phyloP scores from a whole-genome alignment of 495 filamentous ascomycete species.

The Hypoxylon lenormandii region DNA sequence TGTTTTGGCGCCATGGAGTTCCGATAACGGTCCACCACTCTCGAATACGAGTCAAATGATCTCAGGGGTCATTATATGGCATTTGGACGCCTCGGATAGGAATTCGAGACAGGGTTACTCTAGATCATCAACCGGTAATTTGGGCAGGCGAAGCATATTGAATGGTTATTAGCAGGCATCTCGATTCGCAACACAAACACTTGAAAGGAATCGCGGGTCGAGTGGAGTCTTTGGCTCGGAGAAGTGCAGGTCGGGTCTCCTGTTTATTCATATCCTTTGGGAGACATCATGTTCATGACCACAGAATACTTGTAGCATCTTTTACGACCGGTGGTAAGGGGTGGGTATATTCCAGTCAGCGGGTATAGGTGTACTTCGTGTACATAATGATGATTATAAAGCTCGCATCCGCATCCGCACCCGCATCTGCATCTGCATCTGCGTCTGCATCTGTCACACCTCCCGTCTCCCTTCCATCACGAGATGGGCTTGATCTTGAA shows the following conservation, averaged over 20 bases:
- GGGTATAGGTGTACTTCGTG: conserved; percentile 40
- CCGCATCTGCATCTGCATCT: background rate
- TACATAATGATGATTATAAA: conserved; percentile 45
- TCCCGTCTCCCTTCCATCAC: conserved; percentile 11
- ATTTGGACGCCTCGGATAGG: conserved; percentile 3
- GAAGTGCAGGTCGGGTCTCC: conserved; percentile 9
- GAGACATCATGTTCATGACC: conserved; percentile 35
- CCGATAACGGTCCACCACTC: conserved; percentile 67
- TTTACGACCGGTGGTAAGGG: conserved; percentile 39
- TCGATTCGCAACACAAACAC: conserved; percentile 10
- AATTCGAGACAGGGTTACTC: conserved; percentile 9
- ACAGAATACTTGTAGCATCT: conserved; percentile 31
- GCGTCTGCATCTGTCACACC: background rate
- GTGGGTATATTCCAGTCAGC: conserved; percentile 50
- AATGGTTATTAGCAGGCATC: conserved; percentile 12
- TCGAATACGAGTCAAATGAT: conserved; percentile 12
- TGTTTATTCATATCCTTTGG: background rate
- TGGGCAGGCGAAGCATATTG: conserved; percentile 6
- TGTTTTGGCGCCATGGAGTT: conserved; percentile 93
- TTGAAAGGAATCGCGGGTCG: conserved; percentile 10
- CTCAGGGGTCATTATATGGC: conserved; percentile 14
- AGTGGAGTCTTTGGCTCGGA: conserved; percentile 2
- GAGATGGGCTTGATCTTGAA: conserved; percentile 98
- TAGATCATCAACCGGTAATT: conserved; percentile 21
- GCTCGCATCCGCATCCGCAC: conserved; percentile 1